phyloP scores from a whole-genome alignment of 192 early-diverging fungal genomes.

The Coemansia pectinata region DNA sequence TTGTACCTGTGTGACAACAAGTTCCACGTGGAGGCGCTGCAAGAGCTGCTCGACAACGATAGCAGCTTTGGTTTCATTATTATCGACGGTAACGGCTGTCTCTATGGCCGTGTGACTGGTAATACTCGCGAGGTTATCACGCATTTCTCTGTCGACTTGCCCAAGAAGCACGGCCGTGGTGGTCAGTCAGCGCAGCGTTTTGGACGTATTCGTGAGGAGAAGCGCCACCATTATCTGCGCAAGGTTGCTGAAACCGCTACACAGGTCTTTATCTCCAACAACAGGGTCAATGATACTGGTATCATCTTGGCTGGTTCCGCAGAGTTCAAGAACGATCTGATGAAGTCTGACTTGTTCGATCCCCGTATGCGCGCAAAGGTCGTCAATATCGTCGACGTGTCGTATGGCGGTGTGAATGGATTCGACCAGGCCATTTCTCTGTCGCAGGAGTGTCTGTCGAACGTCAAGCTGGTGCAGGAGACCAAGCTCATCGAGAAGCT shows the following conservation, averaged over 20 bases:
- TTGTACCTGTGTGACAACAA: constrained; percentile 99
- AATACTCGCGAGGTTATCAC: constrained; percentile 93
- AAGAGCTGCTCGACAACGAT: constrained; percentile 91
- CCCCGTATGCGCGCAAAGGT: constrained; percentile 85
- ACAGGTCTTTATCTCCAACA: constrained; percentile 92
- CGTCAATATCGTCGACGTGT: constrained; percentile 94
- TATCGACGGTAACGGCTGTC: constrained; percentile 97
- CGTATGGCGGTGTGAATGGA: constrained; percentile 99
- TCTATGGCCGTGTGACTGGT: constrained; percentile 94
- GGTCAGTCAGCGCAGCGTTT: constrained; percentile 99
- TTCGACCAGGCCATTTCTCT: constrained; percentile 98
- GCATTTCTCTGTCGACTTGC: constrained; percentile 94
- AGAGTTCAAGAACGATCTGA: constrained; percentile 97
- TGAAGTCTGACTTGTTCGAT: constrained; percentile 96
- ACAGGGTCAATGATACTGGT: constrained; percentile 70
- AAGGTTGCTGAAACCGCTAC: constrained; percentile 98
- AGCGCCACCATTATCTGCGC: constrained; percentile 98
- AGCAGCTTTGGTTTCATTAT: constrained; percentile 97
- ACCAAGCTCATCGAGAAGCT: constrained; percentile 94
- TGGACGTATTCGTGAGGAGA: constrained; percentile 97
- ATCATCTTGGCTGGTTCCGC: constrained; percentile 97
- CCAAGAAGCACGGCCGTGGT: constrained; percentile 99
- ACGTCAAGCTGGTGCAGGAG: constrained; percentile 99
- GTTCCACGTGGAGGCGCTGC: constrained; percentile 95
- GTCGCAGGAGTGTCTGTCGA: constrained; percentile 84